Evolutionary conservation across 768 basidiomycete species (phyloP), one percentile per base, ranked within the genome.

Genomic region (Tulasnella calospora): DNA sequence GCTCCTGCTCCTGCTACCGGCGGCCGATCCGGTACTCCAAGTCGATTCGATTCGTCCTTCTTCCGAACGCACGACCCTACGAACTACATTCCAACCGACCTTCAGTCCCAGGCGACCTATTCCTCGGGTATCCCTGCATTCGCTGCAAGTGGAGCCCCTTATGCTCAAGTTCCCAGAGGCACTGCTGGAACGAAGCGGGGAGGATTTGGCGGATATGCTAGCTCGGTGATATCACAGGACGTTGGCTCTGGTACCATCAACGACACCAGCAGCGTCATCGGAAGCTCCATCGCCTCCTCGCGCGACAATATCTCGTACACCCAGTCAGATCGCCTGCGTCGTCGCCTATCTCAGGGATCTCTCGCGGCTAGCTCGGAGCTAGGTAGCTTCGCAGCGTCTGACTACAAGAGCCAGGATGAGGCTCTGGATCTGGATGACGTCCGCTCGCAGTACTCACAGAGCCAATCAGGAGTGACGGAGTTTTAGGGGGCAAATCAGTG

Each of bases 101-200:
- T 92, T 33, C 97, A 98, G 83, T 99, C 97, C 2, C 98, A 99
- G 84, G 96, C 97, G 0, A 96, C 95, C 0, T 96, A 98, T 83
- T 93, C 96, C 2, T 95, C 96, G 13, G 94, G 94, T 35, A 86
- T 97, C 40, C 96, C 95, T 21, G 89, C 94, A 88, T 96, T 96
- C 82, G 84, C 86, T 21, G 88, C 89, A 73, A 85, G 88, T 38
- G 76, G 57, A 30, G 90, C 91, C 71, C 90, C 91, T 15, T 94
- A 92, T 82, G 90, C 92, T 70, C 87, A 91, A 71, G 89, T 89
- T 17, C 85, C 90, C 73, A 89, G 90, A 78, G 89, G 94, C 35
- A 89, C 89, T 23, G 86, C 86, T 61, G 88, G 89, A 79, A 88
- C 88, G 6, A 95, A 94, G 84, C 90, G 92, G 80, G 92, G 92